Percentiles rank a stretch among this genome's conserved stretches.
phyloP scores from a whole-genome alignment of 805 yeast species.

The Kluyveromyces starmeri region DNA sequence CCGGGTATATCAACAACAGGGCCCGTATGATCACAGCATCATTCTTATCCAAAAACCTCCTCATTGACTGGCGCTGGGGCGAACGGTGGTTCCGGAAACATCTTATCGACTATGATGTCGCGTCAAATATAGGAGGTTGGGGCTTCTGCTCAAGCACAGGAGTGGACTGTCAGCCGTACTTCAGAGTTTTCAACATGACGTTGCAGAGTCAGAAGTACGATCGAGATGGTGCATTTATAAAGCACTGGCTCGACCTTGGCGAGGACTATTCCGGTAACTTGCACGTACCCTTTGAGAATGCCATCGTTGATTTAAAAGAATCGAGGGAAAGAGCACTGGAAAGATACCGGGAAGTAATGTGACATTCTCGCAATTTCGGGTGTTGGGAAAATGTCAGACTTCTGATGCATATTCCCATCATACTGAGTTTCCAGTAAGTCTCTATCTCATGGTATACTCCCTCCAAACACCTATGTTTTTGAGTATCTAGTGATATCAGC shows the following conservation, averaged over 20 bases:
- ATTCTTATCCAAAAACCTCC: conserved; percentile 40
- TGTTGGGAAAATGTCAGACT: no score
- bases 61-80: conserved; percentile 49
- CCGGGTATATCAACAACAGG: conserved; percentile 48
- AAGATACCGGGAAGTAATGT: conserved; percentile 32
- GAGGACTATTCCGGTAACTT: conserved; percentile 22
- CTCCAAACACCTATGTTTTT: no score
- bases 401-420: no score
- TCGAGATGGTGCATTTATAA: conserved; percentile 37
- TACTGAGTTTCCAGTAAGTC: no score
- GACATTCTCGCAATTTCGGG: no score
- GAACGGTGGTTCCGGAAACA: conserved; percentile 41
- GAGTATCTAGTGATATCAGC: no score
- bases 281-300: conserved; percentile 31
- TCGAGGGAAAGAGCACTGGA: conserved; percentile 37
- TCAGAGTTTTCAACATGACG: conserved; percentile 45
- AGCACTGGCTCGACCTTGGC: conserved; percentile 41
- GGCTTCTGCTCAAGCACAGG: conserved; percentile 46
- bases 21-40: conserved; percentile 47
- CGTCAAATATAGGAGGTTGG: conserved; percentile 53
- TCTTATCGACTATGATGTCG: conserved; percentile 44
- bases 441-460: no score
- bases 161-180: conserved; percentile 48
- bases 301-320: conserved; percentile 36
- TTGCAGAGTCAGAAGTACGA: conserved; percentile 43